Percentiles rank a stretch among this genome's conserved stretches.
Conservation (phyloP, 305 asterid species). For the Striga hermonthica region DNA sequence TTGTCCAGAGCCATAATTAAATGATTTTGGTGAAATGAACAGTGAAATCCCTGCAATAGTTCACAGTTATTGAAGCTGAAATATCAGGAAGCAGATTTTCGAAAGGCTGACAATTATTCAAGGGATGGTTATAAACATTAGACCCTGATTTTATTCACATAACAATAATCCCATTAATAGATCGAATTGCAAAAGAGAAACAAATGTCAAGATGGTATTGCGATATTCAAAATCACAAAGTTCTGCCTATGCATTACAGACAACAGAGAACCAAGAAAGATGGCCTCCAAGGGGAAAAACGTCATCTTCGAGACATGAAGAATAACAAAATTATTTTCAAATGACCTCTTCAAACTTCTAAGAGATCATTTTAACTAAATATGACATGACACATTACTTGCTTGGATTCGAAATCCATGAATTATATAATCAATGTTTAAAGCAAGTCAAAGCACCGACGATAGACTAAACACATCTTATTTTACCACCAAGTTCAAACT, state of each 20-base stretch:
- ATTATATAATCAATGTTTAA: too few species aligned
- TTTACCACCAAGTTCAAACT: too few species aligned
- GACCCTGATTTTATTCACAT: background rate
- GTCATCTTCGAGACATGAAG: background rate
- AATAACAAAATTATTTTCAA: too few species aligned
- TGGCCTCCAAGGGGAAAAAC: background rate
- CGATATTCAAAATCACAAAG: background rate
- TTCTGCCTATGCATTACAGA: background rate
- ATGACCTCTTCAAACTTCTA: too few species aligned
- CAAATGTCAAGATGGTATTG: too few species aligned
- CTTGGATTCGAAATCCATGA: too few species aligned
- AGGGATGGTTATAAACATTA: background rate
- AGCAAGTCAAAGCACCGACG: too few species aligned
- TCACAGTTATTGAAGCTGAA: slow-evolving; percentile 25
- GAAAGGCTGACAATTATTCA: background rate
- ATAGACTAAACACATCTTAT: too few species aligned
- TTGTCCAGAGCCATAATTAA: slow-evolving; percentile 66
- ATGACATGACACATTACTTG: too few species aligned
- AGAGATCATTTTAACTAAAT: too few species aligned
- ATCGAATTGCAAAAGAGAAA: too few species aligned
- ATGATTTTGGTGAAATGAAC: background rate
- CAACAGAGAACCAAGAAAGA: background rate
- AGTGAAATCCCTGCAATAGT: slow-evolving; percentile 34
- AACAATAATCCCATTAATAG: too few species aligned
- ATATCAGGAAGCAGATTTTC: background rate